Evolutionary conservation across 2,329 filamentous ascomycete species (phyloP).

Genomic region (Epicoccum sorghinum): DNA sequence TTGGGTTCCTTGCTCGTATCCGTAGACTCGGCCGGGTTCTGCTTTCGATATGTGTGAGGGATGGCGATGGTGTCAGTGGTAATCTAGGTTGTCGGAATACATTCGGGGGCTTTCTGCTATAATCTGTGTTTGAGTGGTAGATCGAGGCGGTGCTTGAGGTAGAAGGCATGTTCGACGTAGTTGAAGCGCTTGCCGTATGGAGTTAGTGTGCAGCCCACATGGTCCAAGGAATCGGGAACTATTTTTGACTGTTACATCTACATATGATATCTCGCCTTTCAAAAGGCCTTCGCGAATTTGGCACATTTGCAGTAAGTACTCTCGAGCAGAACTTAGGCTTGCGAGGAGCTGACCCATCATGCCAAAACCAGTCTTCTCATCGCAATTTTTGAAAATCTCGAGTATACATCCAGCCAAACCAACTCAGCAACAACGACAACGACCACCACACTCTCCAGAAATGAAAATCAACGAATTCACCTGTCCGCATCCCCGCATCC

Average conservation of each 20-base stretch:
- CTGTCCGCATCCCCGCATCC: slow-evolving; percentile 32
- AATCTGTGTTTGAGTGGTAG: background rate
- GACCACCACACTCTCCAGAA: background rate
- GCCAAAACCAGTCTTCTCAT: no score
- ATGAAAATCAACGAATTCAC: slow-evolving; percentile 53
- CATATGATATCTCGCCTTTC: no score
- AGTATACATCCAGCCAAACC: no score
- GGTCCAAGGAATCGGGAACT: background rate
- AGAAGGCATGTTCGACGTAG: background rate
- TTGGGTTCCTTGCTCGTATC: slow-evolving; percentile 17
- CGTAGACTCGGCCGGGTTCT: slow-evolving; percentile 1
- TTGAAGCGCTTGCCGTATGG: slow-evolving; percentile 4
- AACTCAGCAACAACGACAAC: no score
- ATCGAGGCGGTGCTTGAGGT: background rate
- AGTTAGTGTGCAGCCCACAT: slow-evolving; percentile 1
- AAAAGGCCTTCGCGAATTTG: no score
- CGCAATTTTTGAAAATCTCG: no score
- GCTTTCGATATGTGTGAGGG: no score
- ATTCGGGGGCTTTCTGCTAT: no score
- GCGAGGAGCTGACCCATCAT: no score
- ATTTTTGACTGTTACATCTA: no score
- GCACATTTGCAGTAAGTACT: no score
- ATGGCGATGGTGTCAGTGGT: background rate
- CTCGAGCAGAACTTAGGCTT: no score
- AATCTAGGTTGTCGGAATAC: background rate